Percentiles rank a stretch among this genome's conserved stretches.
phyloP scores from a whole-genome alignment of 345 rosid genomes.

The Salix koriyanagi region DNA sequence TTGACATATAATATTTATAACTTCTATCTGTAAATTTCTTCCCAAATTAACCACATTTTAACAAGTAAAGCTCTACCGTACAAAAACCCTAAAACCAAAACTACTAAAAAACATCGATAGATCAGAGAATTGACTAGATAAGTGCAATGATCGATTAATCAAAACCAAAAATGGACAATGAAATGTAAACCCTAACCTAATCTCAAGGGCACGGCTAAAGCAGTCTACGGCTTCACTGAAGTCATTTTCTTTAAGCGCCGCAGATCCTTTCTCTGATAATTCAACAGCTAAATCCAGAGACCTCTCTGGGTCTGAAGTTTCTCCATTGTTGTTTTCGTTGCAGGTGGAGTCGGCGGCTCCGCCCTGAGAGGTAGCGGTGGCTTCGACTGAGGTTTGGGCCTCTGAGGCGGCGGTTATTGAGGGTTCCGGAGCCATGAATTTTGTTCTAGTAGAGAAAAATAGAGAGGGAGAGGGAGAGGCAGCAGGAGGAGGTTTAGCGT shows the following conservation, averaged over 20 bases:
- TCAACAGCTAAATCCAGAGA: constrained; percentile 63
- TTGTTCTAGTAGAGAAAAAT: background rate
- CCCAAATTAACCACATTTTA: background rate
- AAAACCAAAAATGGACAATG: background rate
- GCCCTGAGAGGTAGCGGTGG: constrained; percentile 13
- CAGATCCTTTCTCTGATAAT: constrained; percentile 56
- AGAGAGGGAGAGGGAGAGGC: background rate
- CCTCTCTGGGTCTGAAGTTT: constrained; percentile 42
- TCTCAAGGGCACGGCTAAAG: constrained; percentile 90
- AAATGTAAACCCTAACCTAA: constrained; percentile 48
- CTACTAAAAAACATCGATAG: background rate
- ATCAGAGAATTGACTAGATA: background rate
- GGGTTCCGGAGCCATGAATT: constrained; percentile 11
- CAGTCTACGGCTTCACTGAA: constrained; percentile 77
- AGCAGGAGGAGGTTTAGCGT: background rate
- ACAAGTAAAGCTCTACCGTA: background rate
- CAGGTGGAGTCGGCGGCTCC: constrained; percentile 68
- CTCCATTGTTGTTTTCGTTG: constrained; percentile 44
- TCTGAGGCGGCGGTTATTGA: background rate
- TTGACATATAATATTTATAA: background rate
- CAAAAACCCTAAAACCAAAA: background rate
- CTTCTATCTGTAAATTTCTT: background rate
- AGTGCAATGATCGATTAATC: background rate
- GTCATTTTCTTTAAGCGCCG: constrained; percentile 57
- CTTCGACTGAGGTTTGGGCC: constrained; percentile 16